Base-by-base conservation (phyloP, 768 basidiomycete genomes). In the Glaciozyma martinii region DNA sequence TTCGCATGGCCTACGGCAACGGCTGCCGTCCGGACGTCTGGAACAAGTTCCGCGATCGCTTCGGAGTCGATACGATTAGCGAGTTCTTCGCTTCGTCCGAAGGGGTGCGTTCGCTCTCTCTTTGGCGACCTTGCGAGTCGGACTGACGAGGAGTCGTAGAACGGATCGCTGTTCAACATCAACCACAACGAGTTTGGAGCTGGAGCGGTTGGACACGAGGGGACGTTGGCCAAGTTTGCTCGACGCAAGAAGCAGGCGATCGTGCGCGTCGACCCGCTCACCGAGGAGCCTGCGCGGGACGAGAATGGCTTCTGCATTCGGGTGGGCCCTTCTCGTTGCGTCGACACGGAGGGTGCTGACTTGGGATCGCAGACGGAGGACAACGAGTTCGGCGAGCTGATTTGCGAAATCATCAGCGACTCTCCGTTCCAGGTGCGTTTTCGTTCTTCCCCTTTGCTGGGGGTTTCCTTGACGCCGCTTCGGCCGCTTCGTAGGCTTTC, bases 1-100 rank as follows among this genome's bases (percentile, higher is more conserved):
- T 71, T 29, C 42, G 27, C 5, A 54, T 67, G 49, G 69, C 65
- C 23, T 71, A 71, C 44, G 69, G 69, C 1, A 71, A 71, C 50
- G 69, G 69, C 1, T 62, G 60, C 49, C 27, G 69, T 8, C 68
- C 68, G 13, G 63, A 71, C 13, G 66, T 71, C 5, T 71, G 70
- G 70, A 58, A 66, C 29, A 56, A 47, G 19, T 71, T 71, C 66
- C 49, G 66, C 19, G 59, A 68, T 15, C 40, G 70, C 10, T 71
- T 71, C 47, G 66, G 66, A 25, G 60, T 71, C 6, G 18, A 21
- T 16, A 43, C 44, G 9, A 71, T 71, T 40, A 10, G 19, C 42
- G 70, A 71, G 54, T 71, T 71, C 55, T 71, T 63, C 55, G 66
- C 66, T 7, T 53, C 57, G 33, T 43, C 52, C 29, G 66, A 68